phyloP scores from a whole-genome alignment of 305 asterid genomes.

The Fraxinus greggii region DNA sequence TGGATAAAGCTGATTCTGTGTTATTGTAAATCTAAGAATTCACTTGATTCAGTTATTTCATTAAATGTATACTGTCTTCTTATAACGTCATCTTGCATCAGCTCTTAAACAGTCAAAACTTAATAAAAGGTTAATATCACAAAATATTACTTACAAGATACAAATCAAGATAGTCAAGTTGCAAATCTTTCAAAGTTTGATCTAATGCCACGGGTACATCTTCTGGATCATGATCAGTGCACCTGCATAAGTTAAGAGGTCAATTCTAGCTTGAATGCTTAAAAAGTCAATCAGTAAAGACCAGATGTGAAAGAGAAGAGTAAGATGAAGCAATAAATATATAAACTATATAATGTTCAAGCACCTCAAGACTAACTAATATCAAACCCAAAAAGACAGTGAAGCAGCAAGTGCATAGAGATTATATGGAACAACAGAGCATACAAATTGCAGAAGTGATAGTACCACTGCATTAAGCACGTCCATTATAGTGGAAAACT shows the following conservation, averaged over 20 bases:
- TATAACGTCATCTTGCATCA: background rate
- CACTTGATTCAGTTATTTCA: background rate
- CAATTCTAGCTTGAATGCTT: background rate
- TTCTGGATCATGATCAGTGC: constrained; percentile 40
- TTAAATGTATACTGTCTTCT: background rate
- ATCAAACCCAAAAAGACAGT: background rate
- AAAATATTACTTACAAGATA: constrained; percentile 31
- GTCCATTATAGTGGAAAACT: background rate
- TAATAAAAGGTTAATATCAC: background rate
- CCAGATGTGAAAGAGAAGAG: background rate
- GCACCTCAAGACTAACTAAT: background rate
- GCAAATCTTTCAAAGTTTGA: constrained; percentile 36
- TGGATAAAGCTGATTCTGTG: background rate
- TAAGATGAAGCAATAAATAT: background rate
- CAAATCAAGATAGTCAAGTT: constrained; percentile 42
- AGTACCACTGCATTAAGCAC: constrained; percentile 6
- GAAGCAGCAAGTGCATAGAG: background rate
- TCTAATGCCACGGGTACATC: constrained; percentile 41
- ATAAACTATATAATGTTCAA: background rate
- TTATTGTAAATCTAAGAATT: background rate
- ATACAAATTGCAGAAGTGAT: background rate
- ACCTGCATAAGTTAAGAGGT: constrained; percentile 38
- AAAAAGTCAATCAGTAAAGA: background rate
- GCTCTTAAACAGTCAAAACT: background rate
- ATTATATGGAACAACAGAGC: background rate